Base-by-base conservation (phyloP, 495 filamentous ascomycete species). In the Lentithecium fluviatile region DNA sequence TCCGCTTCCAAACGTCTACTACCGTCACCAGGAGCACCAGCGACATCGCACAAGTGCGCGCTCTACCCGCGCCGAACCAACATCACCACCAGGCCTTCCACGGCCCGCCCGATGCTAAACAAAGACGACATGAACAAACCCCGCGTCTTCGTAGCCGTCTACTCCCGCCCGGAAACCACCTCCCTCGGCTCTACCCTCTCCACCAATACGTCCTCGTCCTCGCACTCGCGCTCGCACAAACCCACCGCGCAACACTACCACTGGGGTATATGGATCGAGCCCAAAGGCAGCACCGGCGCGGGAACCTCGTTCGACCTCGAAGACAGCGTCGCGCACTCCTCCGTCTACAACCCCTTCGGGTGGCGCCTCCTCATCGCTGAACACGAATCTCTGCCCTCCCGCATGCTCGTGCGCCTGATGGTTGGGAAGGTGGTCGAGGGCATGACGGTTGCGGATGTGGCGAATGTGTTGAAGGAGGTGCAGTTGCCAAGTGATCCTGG, bases 181-280 rank as follows among this genome's bases (percentile, higher is more conserved):
- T 23, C 21, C 29, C n/a, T 42, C 77, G 20, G 75, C 76, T 29
- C 80, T 75, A 51, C 69, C 59, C 3, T 77, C 78, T 56, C 79
- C 80, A 37, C 68, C 58, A 6, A 19, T 55, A n/a, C 78, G 73
- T 12, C 66, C 79, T 32, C 29, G 10, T 32, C 29, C 3, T 3
- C 3, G 29, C 29, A 10, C 10, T 32, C 29, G 29, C 29, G 29
- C 29, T 4, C 29, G 29, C 29, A 10, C 3, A 32, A 32, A 32
- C 20, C 69, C 77, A 34, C 64, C 63, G 19, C 78, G 79, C n/a
- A 81, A 75, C 6, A 78, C 78, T 58, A 36, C 46, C 56, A 58
- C 20, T 58, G 56, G 56, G 46, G 56, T n/a, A 49, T 58, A 8
- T 58, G 56, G 56, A 51, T 58, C 46, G 56, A 58, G 34, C 56